Evolutionary conservation across 257 asterid genomes (phyloP).

Genomic region (Solanum pinnatisectum): DNA sequence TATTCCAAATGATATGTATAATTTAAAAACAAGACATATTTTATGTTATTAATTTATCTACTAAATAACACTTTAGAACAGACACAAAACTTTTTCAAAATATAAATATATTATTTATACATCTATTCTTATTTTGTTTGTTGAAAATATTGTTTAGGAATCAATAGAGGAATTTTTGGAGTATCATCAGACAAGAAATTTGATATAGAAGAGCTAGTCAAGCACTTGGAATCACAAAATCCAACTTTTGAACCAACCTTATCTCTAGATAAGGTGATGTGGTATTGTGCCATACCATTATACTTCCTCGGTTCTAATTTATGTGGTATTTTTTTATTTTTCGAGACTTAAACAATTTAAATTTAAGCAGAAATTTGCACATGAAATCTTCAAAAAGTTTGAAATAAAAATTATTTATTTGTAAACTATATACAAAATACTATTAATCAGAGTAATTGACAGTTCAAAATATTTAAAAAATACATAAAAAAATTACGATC

Average conservation of each 20-base stretch:
- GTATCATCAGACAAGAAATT: constrained; percentile 43
- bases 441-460: too few species aligned
- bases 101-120: neutral
- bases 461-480: too few species aligned
- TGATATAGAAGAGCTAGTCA: constrained; percentile 50
- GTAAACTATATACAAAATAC: too few species aligned
- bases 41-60: neutral
- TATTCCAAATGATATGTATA: neutral
- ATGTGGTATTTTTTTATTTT: too few species aligned
- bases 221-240: constrained; percentile 62
- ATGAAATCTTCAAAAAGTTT: too few species aligned
- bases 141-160: constrained; percentile 25
- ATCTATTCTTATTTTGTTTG: neutral
- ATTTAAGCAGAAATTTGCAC: too few species aligned
- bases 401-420: too few species aligned
- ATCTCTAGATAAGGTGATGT: constrained; percentile 54
- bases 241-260: constrained; percentile 72
- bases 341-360: too few species aligned
- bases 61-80: neutral
- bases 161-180: constrained; percentile 89
- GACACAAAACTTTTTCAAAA: neutral
- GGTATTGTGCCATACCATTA: neutral
- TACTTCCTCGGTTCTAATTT: neutral
- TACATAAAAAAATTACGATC: too few species aligned
- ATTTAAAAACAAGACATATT: neutral